Base-by-base conservation (phyloP, 2,329 filamentous ascomycete species). In the Penicillium italicum region DNA sequence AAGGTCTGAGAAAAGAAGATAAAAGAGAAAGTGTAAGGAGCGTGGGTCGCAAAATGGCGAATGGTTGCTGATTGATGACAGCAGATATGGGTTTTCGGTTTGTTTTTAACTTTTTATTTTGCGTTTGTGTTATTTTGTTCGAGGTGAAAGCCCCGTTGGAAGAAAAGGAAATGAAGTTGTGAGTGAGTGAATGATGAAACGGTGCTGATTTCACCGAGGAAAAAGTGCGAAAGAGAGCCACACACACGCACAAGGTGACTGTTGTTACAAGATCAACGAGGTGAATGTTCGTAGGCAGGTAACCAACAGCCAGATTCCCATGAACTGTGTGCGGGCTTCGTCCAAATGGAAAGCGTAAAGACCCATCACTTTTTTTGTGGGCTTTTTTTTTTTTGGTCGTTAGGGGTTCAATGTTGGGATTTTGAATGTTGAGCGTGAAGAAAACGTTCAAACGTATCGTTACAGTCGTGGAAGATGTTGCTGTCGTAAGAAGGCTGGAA, bases 401-500 rank as follows among this genome's bases (percentile, higher is more conserved):
- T 37, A 42, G 49, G 49, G 33, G 11, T 58, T 46, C 47, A 50
- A 54, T 53, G 28, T 59, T 53, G 52, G 24, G 30, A 58, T 58
- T 55, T 56, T 56, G 31, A 40, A 47, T 44, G n/a, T 45, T 53
- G 44, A 54, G 57, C 42, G 31, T 36, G 43, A 49, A 46, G 37
- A n/a, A 53, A 40, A 49, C 37, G n/a, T 44, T 58, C 60, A 60
- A 63, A 62, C 59, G 58, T 67, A 62, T 69, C 65, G 41, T 69
- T 64, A 69, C 61, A 60, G 65, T 71, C 68, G 61, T 66, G 41
- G 63, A 72, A 47, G 63, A 66, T 67, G 64, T 70, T 64, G 66
- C 68, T 67, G 69, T 71, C 68, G 63, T 71, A 62, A 70, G 56
- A 59, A 53, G 49, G 51, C 41, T 57, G 59, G 48, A 55, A 66